phyloP scores from a whole-genome alignment of 352 stramenopile species.

The Globisporangium nagaii region DNA sequence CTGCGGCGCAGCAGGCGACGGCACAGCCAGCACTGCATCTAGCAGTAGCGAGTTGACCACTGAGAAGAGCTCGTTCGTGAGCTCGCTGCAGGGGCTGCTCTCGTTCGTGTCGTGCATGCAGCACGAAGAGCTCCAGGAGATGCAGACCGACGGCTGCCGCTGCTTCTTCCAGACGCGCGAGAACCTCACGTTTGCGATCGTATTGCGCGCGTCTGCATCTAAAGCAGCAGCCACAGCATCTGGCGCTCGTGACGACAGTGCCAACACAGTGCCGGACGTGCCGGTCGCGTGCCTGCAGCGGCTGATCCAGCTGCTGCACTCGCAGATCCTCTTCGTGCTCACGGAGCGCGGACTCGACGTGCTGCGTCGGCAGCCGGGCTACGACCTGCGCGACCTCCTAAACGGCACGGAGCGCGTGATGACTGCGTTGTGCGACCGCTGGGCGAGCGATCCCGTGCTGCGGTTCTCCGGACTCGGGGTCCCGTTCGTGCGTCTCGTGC shows the following conservation, averaged over 20 bases:
- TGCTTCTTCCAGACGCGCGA: conserved; percentile 45
- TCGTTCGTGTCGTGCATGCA: conserved; percentile 57
- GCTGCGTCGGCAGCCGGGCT: conserved; percentile 46
- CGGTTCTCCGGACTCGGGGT: conserved; percentile 44
- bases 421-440: conserved; percentile 31
- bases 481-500: conserved; percentile 40
- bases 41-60: conserved; percentile 1
- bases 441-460: conserved; percentile 27
- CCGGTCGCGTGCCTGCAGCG: conserved; percentile 33
- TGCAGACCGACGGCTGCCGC: conserved; percentile 30
- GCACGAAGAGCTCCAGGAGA: conserved; percentile 46
- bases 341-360: conserved; percentile 57
- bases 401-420: conserved; percentile 55
- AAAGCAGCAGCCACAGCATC: not conserved
- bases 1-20: not conserved
- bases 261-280: conserved; percentile 9
- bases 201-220: conserved; percentile 22
- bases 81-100: conserved; percentile 59
- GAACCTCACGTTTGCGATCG: conserved; percentile 48
- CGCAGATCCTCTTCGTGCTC: conserved; percentile 59
- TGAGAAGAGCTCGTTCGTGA: conserved; percentile 42
- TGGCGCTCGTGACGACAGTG: not conserved
- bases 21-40: not conserved
- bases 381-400: conserved; percentile 68
- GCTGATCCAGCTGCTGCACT: conserved; percentile 40